A percentile compares a stretch with the other conserved stretches of the same genome.
phyloP scores from a whole-genome alignment of 2,329 filamentous ascomycete genomes.

The Calycina marina region DNA sequence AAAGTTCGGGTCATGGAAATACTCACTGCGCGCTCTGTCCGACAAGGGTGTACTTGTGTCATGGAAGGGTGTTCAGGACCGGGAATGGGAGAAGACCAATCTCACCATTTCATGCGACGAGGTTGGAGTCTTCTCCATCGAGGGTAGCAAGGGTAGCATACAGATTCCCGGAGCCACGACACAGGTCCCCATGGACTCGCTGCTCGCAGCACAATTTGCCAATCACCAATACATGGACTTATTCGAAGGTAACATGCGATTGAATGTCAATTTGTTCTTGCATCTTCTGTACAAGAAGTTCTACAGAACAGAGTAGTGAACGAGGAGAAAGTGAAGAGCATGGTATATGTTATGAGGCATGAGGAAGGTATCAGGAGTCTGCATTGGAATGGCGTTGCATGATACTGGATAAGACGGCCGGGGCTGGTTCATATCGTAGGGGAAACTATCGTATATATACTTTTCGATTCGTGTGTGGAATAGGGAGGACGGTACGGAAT shows the following conservation, averaged over 20 bases:
- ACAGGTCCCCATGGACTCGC: conserved; percentile 76
- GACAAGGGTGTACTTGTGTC: conserved; percentile 89
- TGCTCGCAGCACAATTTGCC: conserved; percentile 94
- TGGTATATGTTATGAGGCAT: conserved; percentile 3
- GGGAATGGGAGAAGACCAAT: conserved; percentile 84
- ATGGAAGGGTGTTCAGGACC: conserved; percentile 73
- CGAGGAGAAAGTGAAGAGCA: neutral
- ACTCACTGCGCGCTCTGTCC: conserved; percentile 73
- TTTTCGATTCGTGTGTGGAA: conserved; percentile 9
- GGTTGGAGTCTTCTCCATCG: conserved; percentile 85
- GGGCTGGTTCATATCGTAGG: conserved; percentile 6
- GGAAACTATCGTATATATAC: conserved; percentile 17
- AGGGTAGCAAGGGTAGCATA: conserved; percentile 81
- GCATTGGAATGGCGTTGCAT: conserved; percentile 16
- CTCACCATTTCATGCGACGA: conserved; percentile 89
- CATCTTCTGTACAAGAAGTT: conserved; percentile 99
- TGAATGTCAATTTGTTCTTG: conserved; percentile 94
- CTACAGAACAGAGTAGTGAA: conserved; percentile 48
- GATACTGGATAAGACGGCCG: conserved; percentile 5
- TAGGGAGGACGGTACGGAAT: conserved; percentile 6
- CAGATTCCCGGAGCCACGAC: conserved; percentile 91
- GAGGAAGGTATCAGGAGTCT: conserved; percentile 6
- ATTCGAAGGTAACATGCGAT: conserved; percentile 70
- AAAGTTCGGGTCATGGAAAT: conserved; percentile 97
- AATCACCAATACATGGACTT: conserved; percentile 92